Base-by-base conservation (phyloP, 768 basidiomycete species). In the Phylloporus scabripes region DNA sequence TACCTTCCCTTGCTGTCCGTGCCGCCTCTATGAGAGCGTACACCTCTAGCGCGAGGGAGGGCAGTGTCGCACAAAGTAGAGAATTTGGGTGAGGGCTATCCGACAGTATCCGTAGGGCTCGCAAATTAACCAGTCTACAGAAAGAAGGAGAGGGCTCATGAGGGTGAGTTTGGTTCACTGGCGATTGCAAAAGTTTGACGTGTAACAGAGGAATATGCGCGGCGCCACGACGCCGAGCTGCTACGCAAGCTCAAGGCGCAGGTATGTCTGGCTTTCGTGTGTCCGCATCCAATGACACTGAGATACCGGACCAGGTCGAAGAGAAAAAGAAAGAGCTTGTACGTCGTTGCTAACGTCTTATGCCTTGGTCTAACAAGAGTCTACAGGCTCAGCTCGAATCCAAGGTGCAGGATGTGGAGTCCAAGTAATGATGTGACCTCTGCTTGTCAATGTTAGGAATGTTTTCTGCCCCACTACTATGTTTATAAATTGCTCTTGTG, bases 111-210 rank as follows among this genome's bases (percentile, higher is more conserved):
- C 31, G 21, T n/a, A 5, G 5, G 9, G 4, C 14, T 32, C 9
- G 29, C 29, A 14, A 20, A 24, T 12, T 47, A 20, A 62, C 26
- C 42, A 12, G 8, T 6, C 10, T 21, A n/a, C 64, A 88, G 86
- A 59, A 80, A 80, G 67, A 87, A 79, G 67, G 86, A 87, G 65
- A 82, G 77, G 61, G 86, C 85, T 17, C 77, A 85, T 45, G 86
- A 88, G 69, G 74, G 78, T 74, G 14, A 38, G 51, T 29, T 58
- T 20, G 49, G 63, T 10, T 12, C n/a, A 14, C 7, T 20, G n/a
- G 21, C 14, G 18, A 10, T 5, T 14, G 5, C 5, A 36, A 18
- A 7, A 7, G 45, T 29, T n/a, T 58, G 14, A 58, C 52, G 17
- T 17, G 45, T 18, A 41, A 31, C 55, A 88, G 86, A 85, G 50